Percentiles rank a stretch among this genome's conserved stretches.
phyloP scores from a whole-genome alignment of 2,329 filamentous ascomycete species.

The Ophiosphaerella korrae region DNA sequence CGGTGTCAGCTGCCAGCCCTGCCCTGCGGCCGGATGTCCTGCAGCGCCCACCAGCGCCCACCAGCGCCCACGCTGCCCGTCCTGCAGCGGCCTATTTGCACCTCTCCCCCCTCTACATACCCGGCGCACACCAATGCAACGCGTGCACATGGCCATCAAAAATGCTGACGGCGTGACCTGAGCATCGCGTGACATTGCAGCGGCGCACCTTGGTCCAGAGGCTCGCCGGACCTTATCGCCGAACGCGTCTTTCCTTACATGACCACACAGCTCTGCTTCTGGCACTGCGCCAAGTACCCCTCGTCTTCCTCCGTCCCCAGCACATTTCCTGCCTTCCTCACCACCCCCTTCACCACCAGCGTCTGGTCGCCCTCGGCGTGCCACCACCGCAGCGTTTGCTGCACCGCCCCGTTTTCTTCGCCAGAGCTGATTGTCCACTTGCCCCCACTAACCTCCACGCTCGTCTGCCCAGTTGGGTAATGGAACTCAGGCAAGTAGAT shows the following conservation, averaged over 20 bases:
- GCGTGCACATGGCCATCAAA: conserved; percentile 12
- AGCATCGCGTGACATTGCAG: conserved; percentile 36
- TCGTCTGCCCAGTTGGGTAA: conserved; percentile 76
- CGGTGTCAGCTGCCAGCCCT: conserved; percentile 26
- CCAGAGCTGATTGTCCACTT: conserved; percentile 86
- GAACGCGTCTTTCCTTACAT: conserved; percentile 44
- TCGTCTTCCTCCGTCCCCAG: conserved; percentile 69
- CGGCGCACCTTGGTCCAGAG: conserved; percentile 15
- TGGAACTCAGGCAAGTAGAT: conserved; percentile 91
- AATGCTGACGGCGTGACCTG: conserved; percentile 38
- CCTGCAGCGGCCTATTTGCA: neutral
- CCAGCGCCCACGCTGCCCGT: neutral
- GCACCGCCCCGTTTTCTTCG: conserved; percentile 68
- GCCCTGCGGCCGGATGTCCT: conserved; percentile 2
- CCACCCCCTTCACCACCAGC: conserved; percentile 75
- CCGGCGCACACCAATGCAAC: neutral
- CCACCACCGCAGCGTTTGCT: conserved; percentile 90
- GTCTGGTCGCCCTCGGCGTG: conserved; percentile 83
- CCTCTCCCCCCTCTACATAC: neutral
- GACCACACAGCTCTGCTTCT: conserved; percentile 50
- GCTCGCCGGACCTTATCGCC: conserved; percentile 14
- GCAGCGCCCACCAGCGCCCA: no score
- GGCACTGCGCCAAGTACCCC: conserved; percentile 73
- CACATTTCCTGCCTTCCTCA: conserved; percentile 59
- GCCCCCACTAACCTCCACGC: conserved; percentile 78